These are phyloP conservation scores for Talaromyces liani DNA, from an alignment of 495 filamentous ascomycete species.

Conservation along the genomic window DNA sequence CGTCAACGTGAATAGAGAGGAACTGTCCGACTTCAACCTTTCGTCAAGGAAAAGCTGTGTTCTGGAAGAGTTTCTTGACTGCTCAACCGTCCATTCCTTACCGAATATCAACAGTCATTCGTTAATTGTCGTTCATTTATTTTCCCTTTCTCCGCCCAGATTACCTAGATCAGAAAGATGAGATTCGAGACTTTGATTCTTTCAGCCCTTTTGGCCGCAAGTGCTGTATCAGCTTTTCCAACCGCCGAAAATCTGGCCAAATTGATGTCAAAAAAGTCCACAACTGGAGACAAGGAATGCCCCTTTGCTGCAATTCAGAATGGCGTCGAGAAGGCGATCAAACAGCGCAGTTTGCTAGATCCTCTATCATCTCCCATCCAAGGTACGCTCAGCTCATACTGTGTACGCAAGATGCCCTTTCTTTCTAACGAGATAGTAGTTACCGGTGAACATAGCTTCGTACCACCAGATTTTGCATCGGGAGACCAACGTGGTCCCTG, in stretches of 20 bases:
- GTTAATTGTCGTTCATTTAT: neutral
- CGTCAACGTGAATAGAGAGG: no score
- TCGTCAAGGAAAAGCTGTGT: neutral
- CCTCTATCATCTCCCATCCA: constrained; percentile 21
- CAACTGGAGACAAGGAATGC: neutral
- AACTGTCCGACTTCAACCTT: neutral
- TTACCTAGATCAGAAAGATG: neutral
- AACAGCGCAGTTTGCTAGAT: constrained; percentile 22
- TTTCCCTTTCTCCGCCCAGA: neutral
- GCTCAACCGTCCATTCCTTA: neutral
- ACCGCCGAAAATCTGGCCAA: neutral
- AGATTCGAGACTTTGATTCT: neutral
- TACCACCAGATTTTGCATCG: constrained; percentile 25
- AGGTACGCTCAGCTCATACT: constrained; percentile 12
- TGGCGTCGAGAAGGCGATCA: constrained; percentile 4
- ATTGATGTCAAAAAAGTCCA: neutral
- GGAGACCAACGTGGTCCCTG: constrained; percentile 42
- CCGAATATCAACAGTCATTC: neutral
- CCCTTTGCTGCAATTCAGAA: constrained; percentile 12
- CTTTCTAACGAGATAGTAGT: constrained; percentile 12
- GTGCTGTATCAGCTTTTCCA: neutral
- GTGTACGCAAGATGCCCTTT: neutral
- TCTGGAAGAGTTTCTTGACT: neutral
- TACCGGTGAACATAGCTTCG: constrained; percentile 31
- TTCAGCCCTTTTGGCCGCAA: neutral